phyloP scores from a whole-genome alignment of 2,329 filamentous ascomycete species.

The Aureobasidium uvarum region DNA sequence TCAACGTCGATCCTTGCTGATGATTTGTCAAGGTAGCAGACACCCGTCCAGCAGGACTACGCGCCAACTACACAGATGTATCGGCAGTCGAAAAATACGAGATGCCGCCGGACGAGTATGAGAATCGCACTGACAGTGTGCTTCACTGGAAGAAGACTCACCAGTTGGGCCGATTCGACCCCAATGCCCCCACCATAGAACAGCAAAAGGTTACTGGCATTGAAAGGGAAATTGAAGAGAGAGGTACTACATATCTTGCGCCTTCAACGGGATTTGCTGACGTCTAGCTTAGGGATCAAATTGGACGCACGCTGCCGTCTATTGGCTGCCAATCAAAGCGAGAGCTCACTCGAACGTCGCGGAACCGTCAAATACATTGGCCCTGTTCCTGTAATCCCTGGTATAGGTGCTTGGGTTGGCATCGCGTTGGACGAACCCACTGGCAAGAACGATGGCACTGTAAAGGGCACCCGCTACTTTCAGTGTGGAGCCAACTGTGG shows the following conservation, averaged over 20 bases:
- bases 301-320: conserved; percentile 47
- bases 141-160: conserved; percentile 94
- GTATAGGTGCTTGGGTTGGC: conserved; percentile 65
- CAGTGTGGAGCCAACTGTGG: conserved; percentile 66
- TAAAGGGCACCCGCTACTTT: conserved; percentile 67
- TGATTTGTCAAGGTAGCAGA: conserved; percentile 64
- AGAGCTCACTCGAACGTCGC: conserved; percentile 50
- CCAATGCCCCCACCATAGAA: conserved; percentile 70
- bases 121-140: conserved; percentile 80
- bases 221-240: conserved; percentile 66
- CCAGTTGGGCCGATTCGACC: conserved; percentile 95
- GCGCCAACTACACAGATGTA: conserved; percentile 77
- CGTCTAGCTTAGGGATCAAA: conserved; percentile 42
- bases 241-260: conserved; percentile 47
- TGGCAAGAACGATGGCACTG: conserved; percentile 77
- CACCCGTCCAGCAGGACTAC: conserved; percentile 69
- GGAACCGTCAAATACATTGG: conserved; percentile 72
- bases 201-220: conserved; percentile 68
- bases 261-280: neutral
- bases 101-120: conserved; percentile 83
- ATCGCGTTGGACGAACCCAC: conserved; percentile 73
- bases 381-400: conserved; percentile 69
- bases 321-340: conserved; percentile 58
- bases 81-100: conserved; percentile 84
- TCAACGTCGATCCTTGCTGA: conserved; percentile 5